Evolutionary conservation across 805 yeast genomes (phyloP).

Genomic region (Kurtzmaniella cleridarum): DNA sequence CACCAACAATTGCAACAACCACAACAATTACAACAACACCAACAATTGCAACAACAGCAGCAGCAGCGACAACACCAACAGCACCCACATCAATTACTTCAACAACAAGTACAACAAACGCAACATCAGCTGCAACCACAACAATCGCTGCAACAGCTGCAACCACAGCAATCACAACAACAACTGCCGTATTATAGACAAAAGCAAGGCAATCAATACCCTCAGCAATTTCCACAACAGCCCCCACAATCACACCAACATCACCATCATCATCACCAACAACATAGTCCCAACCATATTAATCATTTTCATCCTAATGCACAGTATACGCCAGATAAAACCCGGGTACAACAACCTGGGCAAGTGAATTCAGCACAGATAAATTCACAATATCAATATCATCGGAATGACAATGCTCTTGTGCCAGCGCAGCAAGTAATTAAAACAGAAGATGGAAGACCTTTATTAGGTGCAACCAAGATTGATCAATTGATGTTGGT

Average conservation of each 20-base stretch:
- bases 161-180: background rate
- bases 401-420: conserved; percentile 15
- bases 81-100: conserved; percentile 7
- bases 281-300: conserved; percentile 5
- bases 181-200: conserved; percentile 6
- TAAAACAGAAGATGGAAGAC: conserved; percentile 57
- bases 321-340: background rate
- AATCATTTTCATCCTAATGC: conserved; percentile 1
- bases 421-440: conserved; percentile 44
- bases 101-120: conserved; percentile 3
- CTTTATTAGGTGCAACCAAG: conserved; percentile 78
- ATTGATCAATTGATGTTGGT: conserved; percentile 89
- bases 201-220: conserved; percentile 3
- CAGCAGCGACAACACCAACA: background rate
- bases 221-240: conserved; percentile 4
- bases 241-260: conserved; percentile 7
- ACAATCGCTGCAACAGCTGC: conserved; percentile 3
- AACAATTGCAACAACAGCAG: background rate
- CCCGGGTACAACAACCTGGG: conserved; percentile 7
- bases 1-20: background rate
- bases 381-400: conserved; percentile 3
- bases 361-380: conserved; percentile 5
- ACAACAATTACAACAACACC: background rate
- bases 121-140: conserved; percentile 5
- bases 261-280: conserved; percentile 3